Percentiles rank a stretch among this genome's conserved stretches.
phyloP scores from a whole-genome alignment of 106 monocot species.

The Phalaenopsis aphrodite region DNA sequence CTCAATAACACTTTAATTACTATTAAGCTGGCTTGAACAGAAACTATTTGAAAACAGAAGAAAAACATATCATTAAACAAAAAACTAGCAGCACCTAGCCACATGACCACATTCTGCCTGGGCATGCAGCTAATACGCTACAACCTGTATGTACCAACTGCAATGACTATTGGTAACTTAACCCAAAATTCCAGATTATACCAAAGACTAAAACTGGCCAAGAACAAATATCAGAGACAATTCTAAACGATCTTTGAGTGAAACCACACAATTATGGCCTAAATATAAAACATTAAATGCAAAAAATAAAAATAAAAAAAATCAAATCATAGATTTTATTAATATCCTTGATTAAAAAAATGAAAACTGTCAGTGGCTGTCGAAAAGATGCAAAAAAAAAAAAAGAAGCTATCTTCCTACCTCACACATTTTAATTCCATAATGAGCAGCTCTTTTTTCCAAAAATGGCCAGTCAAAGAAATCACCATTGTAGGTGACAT shows the following conservation, averaged over 20 bases:
- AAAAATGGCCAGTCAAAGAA: slow-evolving; percentile 99
- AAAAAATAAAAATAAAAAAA: not conserved
- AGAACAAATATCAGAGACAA: not conserved
- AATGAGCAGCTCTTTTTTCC: slow-evolving; percentile 88
- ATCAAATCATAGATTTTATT: not conserved
- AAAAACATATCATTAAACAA: not conserved
- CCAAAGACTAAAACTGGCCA: not conserved
- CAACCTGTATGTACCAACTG: not conserved
- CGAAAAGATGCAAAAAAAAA: not conserved
- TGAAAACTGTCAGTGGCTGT: not conserved
- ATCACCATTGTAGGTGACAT: slow-evolving; percentile 98
- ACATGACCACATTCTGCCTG: not conserved
- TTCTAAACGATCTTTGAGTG: not conserved
- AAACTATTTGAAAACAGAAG: not conserved
- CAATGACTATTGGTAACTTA: not conserved
- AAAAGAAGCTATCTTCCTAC: slow-evolving; percentile 14
- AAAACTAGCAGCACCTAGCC: not conserved
- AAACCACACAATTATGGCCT: not conserved
- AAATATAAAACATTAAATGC: not conserved
- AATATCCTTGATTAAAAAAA: not conserved
- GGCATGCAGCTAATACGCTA: not conserved
- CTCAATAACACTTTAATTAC: not conserved
- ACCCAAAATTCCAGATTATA: not conserved
- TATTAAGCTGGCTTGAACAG: not conserved
- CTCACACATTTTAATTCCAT: slow-evolving; percentile 91